Conservation (phyloP, 345 rosid species). For the Rhodamnia argentea region DNA sequence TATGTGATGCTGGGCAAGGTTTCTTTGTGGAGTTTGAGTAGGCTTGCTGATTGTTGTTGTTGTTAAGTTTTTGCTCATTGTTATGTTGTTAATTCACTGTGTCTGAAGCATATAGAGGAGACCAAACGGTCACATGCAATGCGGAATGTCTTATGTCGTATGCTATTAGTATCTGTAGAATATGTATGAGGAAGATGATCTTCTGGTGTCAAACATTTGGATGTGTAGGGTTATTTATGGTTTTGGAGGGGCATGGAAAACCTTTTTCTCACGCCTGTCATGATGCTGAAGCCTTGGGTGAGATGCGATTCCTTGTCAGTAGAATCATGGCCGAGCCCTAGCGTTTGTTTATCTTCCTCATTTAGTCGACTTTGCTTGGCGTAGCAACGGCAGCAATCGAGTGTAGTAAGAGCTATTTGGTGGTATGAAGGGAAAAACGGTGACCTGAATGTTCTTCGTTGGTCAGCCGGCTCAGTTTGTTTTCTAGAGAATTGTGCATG, state of each 20-base stretch:
- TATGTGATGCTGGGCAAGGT: neutral
- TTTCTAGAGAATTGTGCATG: neutral
- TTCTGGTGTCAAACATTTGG: neutral
- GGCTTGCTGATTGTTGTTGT: neutral
- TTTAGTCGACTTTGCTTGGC: neutral
- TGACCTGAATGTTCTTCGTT: neutral
- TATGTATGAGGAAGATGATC: neutral
- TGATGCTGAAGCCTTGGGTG: neutral
- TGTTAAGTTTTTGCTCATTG: neutral
- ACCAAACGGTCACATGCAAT: neutral
- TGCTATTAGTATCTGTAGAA: neutral
- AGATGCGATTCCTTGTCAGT: neutral
- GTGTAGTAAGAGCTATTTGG: neutral
- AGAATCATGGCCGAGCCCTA: neutral
- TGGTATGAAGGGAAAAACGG: neutral
- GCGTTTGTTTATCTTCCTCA: neutral
- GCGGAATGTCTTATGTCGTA: fast-evolving
- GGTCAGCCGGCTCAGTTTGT: neutral
- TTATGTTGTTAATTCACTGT: neutral
- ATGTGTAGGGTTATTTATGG: neutral
- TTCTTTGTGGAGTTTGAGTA: neutral
- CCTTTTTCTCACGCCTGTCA: neutral
- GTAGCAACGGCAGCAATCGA: neutral
- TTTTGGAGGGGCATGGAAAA: neutral
- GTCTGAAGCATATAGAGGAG: neutral